Base-by-base conservation (phyloP, 2,329 filamentous ascomycete species). In the Sporothrix protearum region DNA sequence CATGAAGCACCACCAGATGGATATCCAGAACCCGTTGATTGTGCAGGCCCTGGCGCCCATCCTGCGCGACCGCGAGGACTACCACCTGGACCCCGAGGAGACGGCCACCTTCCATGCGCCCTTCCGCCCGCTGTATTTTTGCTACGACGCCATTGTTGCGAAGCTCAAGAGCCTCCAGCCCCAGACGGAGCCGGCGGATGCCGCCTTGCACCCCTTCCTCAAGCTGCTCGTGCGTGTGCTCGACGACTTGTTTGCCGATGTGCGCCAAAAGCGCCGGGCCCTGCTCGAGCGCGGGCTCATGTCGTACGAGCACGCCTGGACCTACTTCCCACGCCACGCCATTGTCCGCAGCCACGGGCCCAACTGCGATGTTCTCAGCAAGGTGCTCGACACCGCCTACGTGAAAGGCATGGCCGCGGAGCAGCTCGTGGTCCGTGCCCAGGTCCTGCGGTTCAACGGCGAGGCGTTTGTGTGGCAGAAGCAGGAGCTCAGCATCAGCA, bases 71-170 rank as follows among this genome's bases (percentile, higher is more conserved):
- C 22, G 80, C 71, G 82, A 84, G 59, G 80, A 81, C 49, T 68
- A 80, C 12, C 78, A 80, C 71, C 77, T 85, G 19, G 80, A 83
- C 69, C 72, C 76, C 8, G 78, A 78, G 22, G 80, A 83, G 72
- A 75, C 75, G 0, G 80, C 79, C 10, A 76, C 68, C 5, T 84
- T 85, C 76, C 64, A 72, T 1, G 74, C 78, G 3, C 83, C 83
- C 9, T 85, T 85, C 73, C 78, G 77, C 14, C 75, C 79, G 6
- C 76, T 85, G 2, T 85, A 80, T 78, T 85, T 85, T 76, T 80
- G 79, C 73, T 80, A 83, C 71, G 80, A 82, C 33, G 81, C 82
- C 67, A 81, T 85, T 42, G 74, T 78, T 25, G 77, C 76, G 1
- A 76, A 81, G 49, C 77, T 79, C 73, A 74, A 72, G 49, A 72